phyloP scores from a whole-genome alignment of 306 rosid genomes.

The Cucumis sativus region Cucumber_9930_V3 NC_026657.2:2817001-2817500 shows the following conservation, averaged over 20 bases:
- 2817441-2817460: conserved; percentile 86
- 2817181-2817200: conserved; percentile 28
- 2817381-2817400: conserved; percentile 53
- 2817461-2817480: conserved; percentile 69
- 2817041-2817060: not conserved
- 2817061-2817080: conserved; percentile 33
- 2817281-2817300: conserved; percentile 80
- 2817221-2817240: conserved; percentile 85
- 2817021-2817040: too few species aligned
- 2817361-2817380: conserved; percentile 37
- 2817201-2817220: conserved; percentile 71
- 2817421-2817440: conserved; percentile 79
- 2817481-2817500: conserved; percentile 76
- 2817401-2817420: conserved; percentile 59
- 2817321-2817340: conserved; percentile 35
- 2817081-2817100: conserved; percentile 80
- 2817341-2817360: conserved; percentile 47
- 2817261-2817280: conserved; percentile 75
- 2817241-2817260: conserved; percentile 68
- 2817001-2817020: too few species aligned
- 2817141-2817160: conserved; percentile 57
- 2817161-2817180: conserved; percentile 47
- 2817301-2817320: conserved; percentile 51
- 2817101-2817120: conserved; percentile 83
- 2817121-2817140: conserved; percentile 66